These are phyloP conservation scores for Coemansia sp. DNA, from an alignment of 192 early-diverging fungal genomes.

Conservation along the genomic window DNA sequence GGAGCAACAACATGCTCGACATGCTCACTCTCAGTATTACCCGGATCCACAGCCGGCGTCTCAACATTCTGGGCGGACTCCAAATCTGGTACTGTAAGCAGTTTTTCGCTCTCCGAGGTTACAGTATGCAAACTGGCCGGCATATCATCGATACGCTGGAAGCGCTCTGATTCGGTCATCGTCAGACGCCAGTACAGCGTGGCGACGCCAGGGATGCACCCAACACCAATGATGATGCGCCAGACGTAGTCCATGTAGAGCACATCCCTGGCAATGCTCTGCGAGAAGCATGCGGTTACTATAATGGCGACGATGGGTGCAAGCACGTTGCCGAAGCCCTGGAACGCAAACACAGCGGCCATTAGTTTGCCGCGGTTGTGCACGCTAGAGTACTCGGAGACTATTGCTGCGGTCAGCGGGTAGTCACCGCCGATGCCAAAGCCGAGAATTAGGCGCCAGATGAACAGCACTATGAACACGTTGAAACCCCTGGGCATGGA, in stretches of 20 bases:
- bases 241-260: conserved; percentile 80
- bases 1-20: background rate
- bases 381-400: conserved; percentile 81
- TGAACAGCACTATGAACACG: conserved; percentile 64
- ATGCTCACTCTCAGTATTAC: no score
- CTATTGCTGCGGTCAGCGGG: conserved; percentile 87
- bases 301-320: conserved; percentile 72
- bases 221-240: conserved; percentile 82
- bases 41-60: no score
- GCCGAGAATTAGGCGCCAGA: conserved; percentile 89
- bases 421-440: conserved; percentile 93
- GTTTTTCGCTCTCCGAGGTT: conserved; percentile 46
- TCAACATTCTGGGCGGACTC: no score
- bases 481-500: conserved; percentile 61
- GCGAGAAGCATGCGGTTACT: conserved; percentile 65
- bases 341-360: conserved; percentile 88
- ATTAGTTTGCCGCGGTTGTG: conserved; percentile 83
- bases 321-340: conserved; percentile 82
- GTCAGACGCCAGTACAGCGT: conserved; percentile 88
- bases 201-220: conserved; percentile 74
- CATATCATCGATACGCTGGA: conserved; percentile 35
- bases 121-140: conserved; percentile 5
- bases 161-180: conserved; percentile 91
- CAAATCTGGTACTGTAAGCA: background rate
- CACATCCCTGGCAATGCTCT: conserved; percentile 57